Evolutionary conservation across 2,329 filamentous ascomycete species (phyloP), one percentile per base, ranked within the genome.

Genomic region (Penicillium sumatraense): DNA sequence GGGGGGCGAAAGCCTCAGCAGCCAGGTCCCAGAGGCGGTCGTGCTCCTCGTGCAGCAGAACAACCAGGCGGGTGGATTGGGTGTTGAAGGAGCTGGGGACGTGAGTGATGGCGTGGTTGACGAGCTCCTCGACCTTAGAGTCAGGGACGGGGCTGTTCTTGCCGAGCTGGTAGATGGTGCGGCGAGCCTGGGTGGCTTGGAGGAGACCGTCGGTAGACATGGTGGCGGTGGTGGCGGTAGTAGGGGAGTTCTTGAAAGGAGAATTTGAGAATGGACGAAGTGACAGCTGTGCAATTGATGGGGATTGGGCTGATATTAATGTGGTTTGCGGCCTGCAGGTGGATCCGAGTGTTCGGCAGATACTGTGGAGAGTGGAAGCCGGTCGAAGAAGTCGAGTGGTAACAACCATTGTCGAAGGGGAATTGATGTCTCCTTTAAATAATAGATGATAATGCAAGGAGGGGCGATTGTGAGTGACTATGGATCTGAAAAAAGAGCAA

Each of bases 31-130:
- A 97, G 65, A 96, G 86, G 79, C 89, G 89, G 67, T 92, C 87
- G 80, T 97, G 93, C 75, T 96, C 89, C 59, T 83, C 84, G 68
- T 89, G 88, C 68, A 95, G 82, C 51, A 97, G 85, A 49, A 96
- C 83, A 45, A 96, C 83, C 55, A 89, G 78, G 56, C 93, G 88
- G 63, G 90, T 89, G 64, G 86, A 86, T 80, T 96, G 93, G 38
- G 86, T 89, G 86, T 97, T 96, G 87, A 96, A 97, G 61, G 88
- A 86, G 49, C 85, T 89, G 38, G 93, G 93, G 1, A 88, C 82
- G 73, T 91, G 81, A 56, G 85, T 79, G 63, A 95, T 80, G 51
- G 86, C 81, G 11, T 68, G 60, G 50, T 74, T 67, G 31, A 76
- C 71, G 26, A 76, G 66, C 46, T 70, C 66, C 47, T 74, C 68